Base-by-base conservation (phyloP, 805 yeast species). In the Cyberlindnera lachancei region DNA sequence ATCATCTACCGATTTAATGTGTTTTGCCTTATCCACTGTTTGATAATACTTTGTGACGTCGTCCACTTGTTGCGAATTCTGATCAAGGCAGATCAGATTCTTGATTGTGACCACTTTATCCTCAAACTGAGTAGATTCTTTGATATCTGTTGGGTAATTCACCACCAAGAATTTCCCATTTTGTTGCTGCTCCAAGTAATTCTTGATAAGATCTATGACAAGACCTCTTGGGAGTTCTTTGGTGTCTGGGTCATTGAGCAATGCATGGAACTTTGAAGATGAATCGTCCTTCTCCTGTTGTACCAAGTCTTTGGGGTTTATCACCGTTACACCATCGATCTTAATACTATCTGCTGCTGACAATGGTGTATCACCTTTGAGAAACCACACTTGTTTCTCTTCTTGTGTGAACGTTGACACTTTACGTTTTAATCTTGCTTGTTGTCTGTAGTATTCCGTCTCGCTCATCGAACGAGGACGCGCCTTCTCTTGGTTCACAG, bases 111-210 rank as follows among this genome's bases (percentile, higher is more conserved):
- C 68, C 18, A 81, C 64, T 37, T 79, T 84, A 44, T 75, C 81
- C 51, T 82, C 92, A 41, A 82, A 82, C 45, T 72, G 75, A 33
- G 77, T 70, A 4, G 85, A 80, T 38, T 81, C 88, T 30, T 70
- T 70, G 24, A 82, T 66, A 16, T 64, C 62, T 30, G 63, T 66
- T 4, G 90, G 88, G 48, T 71, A 80, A 45, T 77, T 72, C 18
- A 69, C 48, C 30, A 81, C 52, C 1, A 77, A 42, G 23, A 75
- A 70, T 24, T 61, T 59, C 3, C 35, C 35, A n/a, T 38, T 22
- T 21, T 46, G 42, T 4, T 47, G 40, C 3, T 44, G 44, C 23
- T 44, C 45, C 25, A 64, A 37, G 33, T 52, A 48, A 27, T 51
- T 44, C 3, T 55, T 56, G 10, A 63, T 36, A 25, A 64, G 38